Conservation (phyloP, 2,329 filamentous ascomycete genomes). For the Mollisia scopiformis region DNA sequence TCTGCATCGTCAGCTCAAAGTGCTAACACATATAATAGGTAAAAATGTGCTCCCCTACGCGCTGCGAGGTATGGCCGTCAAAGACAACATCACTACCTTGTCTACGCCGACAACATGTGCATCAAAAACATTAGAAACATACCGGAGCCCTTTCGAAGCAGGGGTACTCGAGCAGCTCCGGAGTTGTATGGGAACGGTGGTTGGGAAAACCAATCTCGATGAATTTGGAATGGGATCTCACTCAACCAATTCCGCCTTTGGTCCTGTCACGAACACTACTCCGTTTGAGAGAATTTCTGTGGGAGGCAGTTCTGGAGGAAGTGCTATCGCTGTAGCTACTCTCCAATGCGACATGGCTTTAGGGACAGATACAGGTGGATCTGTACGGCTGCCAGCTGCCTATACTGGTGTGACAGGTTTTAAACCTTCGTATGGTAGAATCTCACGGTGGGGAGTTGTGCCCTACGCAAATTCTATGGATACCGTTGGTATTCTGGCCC, state of each 20-base stretch:
- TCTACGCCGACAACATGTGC: conserved; percentile 79
- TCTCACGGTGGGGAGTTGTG: conserved; percentile 71
- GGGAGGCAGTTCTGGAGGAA: conserved; percentile 92
- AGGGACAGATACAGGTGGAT: conserved; percentile 86
- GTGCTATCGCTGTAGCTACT: conserved; percentile 78
- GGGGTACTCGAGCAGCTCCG: conserved; percentile 75
- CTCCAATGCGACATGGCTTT: conserved; percentile 66
- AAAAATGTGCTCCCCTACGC: neutral
- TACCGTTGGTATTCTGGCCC: conserved; percentile 67
- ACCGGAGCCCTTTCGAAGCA: conserved; percentile 78
- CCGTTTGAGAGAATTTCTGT: conserved; percentile 53
- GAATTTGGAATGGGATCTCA: conserved; percentile 97
- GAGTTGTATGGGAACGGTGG: conserved; percentile 56
- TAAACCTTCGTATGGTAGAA: conserved; percentile 71
- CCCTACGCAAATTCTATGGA: conserved; percentile 77
- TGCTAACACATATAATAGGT: neutral
- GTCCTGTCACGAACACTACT: conserved; percentile 52
- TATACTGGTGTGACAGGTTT: conserved; percentile 71
- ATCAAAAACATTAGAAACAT: conserved; percentile 72
- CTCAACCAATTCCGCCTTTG: conserved; percentile 68
- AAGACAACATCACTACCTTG: conserved; percentile 75
- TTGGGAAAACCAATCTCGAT: conserved; percentile 91
- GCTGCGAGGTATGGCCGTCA: conserved; percentile 50
- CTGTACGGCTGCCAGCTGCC: conserved; percentile 71
- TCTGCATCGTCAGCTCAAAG: neutral